These are phyloP conservation scores for Naematelia aurantialba DNA, from an alignment of 768 basidiomycete species.

Conservation along the genomic window DNA sequence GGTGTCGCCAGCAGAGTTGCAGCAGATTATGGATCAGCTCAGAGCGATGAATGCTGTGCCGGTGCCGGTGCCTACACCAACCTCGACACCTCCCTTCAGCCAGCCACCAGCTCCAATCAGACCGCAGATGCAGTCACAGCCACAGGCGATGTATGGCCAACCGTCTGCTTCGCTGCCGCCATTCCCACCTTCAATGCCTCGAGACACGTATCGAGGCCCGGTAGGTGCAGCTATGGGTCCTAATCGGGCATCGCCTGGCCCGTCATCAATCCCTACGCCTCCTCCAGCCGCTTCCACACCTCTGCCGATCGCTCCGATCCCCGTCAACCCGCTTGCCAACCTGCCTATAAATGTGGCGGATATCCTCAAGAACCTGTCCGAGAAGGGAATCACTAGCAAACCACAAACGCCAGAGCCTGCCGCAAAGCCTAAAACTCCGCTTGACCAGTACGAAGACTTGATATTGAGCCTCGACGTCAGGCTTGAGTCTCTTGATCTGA, in stretches of 20 bases:
- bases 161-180: conserved; percentile 41
- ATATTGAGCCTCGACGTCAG: conserved; percentile 37
- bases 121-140: not conserved
- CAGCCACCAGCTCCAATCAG: conserved; percentile 8
- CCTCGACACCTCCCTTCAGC: conserved; percentile 4
- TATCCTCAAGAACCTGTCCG: conserved; percentile 33
- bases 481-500: conserved; percentile 35
- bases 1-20: conserved; percentile 46
- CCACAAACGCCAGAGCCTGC: conserved; percentile 26
- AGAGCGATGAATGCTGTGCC: conserved; percentile 23
- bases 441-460: conserved; percentile 46
- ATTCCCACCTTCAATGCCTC: conserved; percentile 36
- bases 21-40: conserved; percentile 50
- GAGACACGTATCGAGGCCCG: conserved; percentile 12
- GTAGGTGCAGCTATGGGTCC: not conserved
- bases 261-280: conserved; percentile 34
- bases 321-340: conserved; percentile 16
- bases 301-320: conserved; percentile 1
- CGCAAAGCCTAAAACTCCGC: conserved; percentile 14
- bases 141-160: not conserved
- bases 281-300: conserved; percentile 19
- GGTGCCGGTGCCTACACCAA: conserved; percentile 1
- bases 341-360: conserved; percentile 37
- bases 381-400: conserved; percentile 23
- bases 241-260: not conserved